phyloP scores from a whole-genome alignment of 2,329 filamentous ascomycete species.

The Epichloe festucae region DNA sequence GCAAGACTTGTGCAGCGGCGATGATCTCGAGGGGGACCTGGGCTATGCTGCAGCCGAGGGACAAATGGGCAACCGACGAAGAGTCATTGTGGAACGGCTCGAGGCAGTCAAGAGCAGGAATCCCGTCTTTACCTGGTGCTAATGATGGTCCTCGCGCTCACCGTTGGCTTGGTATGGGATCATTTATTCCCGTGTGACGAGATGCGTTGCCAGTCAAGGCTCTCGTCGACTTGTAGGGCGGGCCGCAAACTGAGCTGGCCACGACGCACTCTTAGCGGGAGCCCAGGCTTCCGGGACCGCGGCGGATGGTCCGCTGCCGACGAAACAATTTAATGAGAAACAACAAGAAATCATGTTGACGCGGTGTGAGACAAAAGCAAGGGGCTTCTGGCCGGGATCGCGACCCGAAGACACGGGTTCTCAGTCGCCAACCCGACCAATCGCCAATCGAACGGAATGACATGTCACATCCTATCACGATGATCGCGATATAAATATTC shows the following conservation, averaged over 20 bases:
- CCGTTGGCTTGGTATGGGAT: neutral
- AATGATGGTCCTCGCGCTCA: neutral
- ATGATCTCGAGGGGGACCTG: slow-evolving; percentile 80
- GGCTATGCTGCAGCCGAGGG: slow-evolving; percentile 90
- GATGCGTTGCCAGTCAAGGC: neutral
- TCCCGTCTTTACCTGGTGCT: slow-evolving; percentile 97
- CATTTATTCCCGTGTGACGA: neutral
- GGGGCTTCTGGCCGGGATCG: neutral
- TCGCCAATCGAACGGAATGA: neutral
- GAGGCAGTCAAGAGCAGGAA: slow-evolving; percentile 93
- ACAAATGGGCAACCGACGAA: slow-evolving; percentile 80
- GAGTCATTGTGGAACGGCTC: slow-evolving; percentile 91
- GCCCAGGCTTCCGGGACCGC: neutral
- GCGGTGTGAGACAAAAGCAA: neutral
- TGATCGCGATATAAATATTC: neutral
- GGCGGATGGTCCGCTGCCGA: neutral
- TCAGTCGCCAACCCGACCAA: no score
- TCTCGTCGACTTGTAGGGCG: no score
- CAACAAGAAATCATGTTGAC: neutral
- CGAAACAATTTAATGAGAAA: neutral
- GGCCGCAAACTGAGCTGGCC: no score
- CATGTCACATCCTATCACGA: neutral
- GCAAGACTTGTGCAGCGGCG: slow-evolving; percentile 50
- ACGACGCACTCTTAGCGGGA: no score
- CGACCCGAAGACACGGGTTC: no score